Base-by-base conservation (phyloP, 2,329 filamentous ascomycete species). In the Paracamarosporium sp. region DNA sequence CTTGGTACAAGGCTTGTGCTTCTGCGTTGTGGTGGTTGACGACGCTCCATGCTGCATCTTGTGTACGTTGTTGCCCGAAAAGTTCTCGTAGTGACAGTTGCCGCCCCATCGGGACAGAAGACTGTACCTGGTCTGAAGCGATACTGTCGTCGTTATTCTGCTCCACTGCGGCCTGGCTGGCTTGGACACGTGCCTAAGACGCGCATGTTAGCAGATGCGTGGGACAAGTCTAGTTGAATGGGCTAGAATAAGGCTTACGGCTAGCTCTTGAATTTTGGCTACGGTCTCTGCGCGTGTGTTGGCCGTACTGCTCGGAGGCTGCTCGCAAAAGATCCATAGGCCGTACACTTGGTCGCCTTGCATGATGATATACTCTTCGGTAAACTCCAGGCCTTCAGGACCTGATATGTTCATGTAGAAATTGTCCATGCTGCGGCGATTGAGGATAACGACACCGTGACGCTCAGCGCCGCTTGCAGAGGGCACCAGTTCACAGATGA, bases 401-500 rank as follows among this genome's bases (percentile, higher is more conserved):
- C 71, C 78, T 11, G 67, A 70, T 46, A 83, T 69, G 53, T 81
- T 79, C 41, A 76, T 65, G 48, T 70, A 67, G 69, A 82, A 82
- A 63, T 82, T 83, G 48, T 82, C 80, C 40, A 82, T 70, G 12
- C 78, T 78, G 47, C 80, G 78, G 25, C 81, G 74, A 59, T 83
- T 83, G 46, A 83, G 65, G 11, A 83, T 79, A 50, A 81, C 69
- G 24, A 80, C 77, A 47, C 72, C 74, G 65, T 78, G 83, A 24
- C 80, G 74, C 44, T 78, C 71, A 13, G 65, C 61, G 45, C 69
- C 72, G 9, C 63, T 57, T 53, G 86, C 57, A 4, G 65, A 68
- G 6, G 72, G 69, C 2, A 65, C 64, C 15, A 88, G 78, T 62
- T 90, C 85, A 81, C 91, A 96, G 52, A 98, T 86, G 75, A 98